Evolutionary conservation across 257 asterid genomes (phyloP).

Genomic region (Gentiana straminea): DNA sequence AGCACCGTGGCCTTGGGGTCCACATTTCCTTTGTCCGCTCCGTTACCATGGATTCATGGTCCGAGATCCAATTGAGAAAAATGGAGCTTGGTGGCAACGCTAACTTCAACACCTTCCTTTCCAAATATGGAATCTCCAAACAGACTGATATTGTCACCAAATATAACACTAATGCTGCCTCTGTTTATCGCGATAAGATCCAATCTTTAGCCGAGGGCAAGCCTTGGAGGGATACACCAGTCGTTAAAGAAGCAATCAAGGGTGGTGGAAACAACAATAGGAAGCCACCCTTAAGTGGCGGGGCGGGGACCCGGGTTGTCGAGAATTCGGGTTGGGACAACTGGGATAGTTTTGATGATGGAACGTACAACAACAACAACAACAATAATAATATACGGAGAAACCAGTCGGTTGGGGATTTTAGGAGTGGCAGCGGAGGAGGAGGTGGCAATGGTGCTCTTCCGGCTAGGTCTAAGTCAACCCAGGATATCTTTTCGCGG

Average conservation of each 20-base stretch:
- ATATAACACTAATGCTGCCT: constrained; percentile 67
- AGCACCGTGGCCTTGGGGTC: constrained; percentile 78
- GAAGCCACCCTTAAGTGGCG: constrained; percentile 52
- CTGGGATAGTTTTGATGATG: constrained; percentile 72
- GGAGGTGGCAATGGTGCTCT: constrained; percentile 16
- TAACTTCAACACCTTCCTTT: constrained; percentile 41
- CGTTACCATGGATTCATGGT: constrained; percentile 96
- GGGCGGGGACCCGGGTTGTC: constrained; percentile 15
- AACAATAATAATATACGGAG: constrained; percentile 37
- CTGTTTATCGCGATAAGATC: constrained; percentile 61
- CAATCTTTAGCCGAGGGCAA: constrained; percentile 77
- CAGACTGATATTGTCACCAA: constrained; percentile 63
- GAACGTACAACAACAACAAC: constrained; percentile 22
- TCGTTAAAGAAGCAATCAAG: constrained; percentile 38
- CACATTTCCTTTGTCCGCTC: constrained; percentile 95
- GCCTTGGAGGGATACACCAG: constrained; percentile 79
- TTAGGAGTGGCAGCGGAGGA: constrained; percentile 45
- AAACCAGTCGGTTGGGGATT: constrained; percentile 70
- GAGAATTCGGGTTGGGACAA: constrained; percentile 69
- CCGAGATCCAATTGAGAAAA: constrained; percentile 72
- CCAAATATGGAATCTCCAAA: constrained; percentile 55
- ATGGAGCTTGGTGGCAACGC: constrained; percentile 75
- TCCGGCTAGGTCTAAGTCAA: constrained; percentile 57
- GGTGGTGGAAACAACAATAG: constrained; percentile 3
- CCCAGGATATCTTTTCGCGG: constrained; percentile 45